Evolutionary conservation across 805 yeast genomes (phyloP).

Genomic region (Saccharomycopsis synnaedendra): DNA sequence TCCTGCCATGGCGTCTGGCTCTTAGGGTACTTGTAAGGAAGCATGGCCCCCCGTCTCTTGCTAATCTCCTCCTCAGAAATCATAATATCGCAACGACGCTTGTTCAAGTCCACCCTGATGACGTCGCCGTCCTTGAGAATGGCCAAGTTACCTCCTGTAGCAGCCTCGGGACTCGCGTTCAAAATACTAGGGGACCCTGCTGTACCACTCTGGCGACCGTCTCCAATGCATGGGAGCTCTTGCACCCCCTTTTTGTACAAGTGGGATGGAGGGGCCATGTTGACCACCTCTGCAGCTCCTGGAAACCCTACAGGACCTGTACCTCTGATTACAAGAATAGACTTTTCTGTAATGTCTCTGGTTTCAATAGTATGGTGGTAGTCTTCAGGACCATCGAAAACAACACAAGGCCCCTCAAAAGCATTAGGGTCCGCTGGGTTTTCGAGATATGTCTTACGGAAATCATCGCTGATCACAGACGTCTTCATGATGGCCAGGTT

Average conservation of each 20-base stretch:
- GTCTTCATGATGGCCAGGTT: slow-evolving; percentile 22
- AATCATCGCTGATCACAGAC: slow-evolving; percentile 19
- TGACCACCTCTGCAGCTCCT: slow-evolving; percentile 22
- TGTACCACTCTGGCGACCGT: slow-evolving; percentile 21
- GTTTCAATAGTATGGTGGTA: slow-evolving; percentile 18
- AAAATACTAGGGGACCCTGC: slow-evolving; percentile 21
- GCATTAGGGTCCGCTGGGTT: slow-evolving; percentile 20
- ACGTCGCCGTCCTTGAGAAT: slow-evolving; percentile 19
- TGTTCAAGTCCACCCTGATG: slow-evolving; percentile 18
- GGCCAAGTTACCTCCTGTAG: slow-evolving; percentile 18
- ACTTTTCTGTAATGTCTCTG: slow-evolving; percentile 14
- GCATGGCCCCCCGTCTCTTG: slow-evolving; percentile 14
- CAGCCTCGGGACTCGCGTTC: slow-evolving; percentile 21
- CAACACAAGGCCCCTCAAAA: slow-evolving; percentile 20
- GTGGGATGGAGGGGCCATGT: slow-evolving; percentile 20
- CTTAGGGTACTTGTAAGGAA: slow-evolving; percentile 15
- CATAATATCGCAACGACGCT: slow-evolving; percentile 18
- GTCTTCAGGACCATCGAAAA: slow-evolving; percentile 22
- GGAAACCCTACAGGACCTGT: slow-evolving; percentile 21
- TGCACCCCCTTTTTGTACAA: slow-evolving; percentile 17
- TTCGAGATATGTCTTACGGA: slow-evolving; percentile 17
- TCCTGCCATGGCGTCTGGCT: slow-evolving; percentile 23
- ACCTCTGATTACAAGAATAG: slow-evolving; percentile 21
- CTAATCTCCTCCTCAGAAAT: slow-evolving; percentile 16
- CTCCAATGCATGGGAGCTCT: slow-evolving; percentile 20